Percentiles rank a stretch among this genome's conserved stretches.
These are phyloP conservation scores for Alternaria sp. DNA, from an alignment of 2,329 filamentous ascomycete genomes.

Conservation along the genomic window DNA sequence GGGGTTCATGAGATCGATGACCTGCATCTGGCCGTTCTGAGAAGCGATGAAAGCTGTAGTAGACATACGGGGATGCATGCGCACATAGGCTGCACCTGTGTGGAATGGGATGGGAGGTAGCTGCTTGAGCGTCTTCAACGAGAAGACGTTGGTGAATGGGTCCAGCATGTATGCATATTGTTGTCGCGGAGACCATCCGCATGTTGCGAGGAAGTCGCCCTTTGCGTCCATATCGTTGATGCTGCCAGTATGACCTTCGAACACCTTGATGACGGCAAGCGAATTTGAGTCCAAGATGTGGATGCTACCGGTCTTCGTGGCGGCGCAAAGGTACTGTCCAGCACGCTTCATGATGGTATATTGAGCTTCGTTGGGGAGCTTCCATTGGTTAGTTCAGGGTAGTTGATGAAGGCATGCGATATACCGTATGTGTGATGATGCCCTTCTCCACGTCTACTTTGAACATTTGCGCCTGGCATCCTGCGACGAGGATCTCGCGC, in stretches of 20 bases:
- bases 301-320: slow-evolving; percentile 80
- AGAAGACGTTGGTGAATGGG: slow-evolving; percentile 92
- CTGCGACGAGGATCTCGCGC: slow-evolving; percentile 83
- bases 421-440: slow-evolving; percentile 50
- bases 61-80: slow-evolving; percentile 94
- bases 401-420: background rate
- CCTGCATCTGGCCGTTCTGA: slow-evolving; percentile 89
- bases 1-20: slow-evolving; percentile 93
- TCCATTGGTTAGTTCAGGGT: slow-evolving; percentile 17
- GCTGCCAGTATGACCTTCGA: slow-evolving; percentile 86
- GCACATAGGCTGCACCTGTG: slow-evolving; percentile 88
- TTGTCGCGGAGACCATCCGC: slow-evolving; percentile 87
- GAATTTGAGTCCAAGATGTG: slow-evolving; percentile 83
- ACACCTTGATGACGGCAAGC: slow-evolving; percentile 80
- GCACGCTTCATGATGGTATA: slow-evolving; percentile 93
- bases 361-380: slow-evolving; percentile 74
- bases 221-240: slow-evolving; percentile 98
- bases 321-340: slow-evolving; percentile 86
- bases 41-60: slow-evolving; percentile 95
- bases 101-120: slow-evolving; percentile 92
- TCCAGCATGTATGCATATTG: slow-evolving; percentile 83
- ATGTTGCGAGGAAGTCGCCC: slow-evolving; percentile 93
- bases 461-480: slow-evolving; percentile 86
- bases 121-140: slow-evolving; percentile 86
- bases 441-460: slow-evolving; percentile 69